Evolutionary conservation across 805 yeast genomes (phyloP).

Genomic region (Candida coleopterorum): DNA sequence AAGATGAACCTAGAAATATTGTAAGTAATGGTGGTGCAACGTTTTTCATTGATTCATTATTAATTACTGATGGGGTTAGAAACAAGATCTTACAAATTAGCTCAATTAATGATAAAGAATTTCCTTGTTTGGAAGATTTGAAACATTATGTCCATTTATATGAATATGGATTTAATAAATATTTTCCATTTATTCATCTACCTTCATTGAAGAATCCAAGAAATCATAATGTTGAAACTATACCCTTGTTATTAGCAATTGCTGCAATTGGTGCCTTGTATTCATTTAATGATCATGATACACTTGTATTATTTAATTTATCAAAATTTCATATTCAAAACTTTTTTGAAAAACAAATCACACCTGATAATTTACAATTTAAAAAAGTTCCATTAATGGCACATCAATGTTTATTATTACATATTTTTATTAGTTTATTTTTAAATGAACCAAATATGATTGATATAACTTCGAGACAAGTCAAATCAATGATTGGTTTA

Average conservation of each 20-base stretch:
- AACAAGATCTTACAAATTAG: constrained; percentile 48
- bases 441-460: constrained; percentile 49
- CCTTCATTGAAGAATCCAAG: constrained; percentile 45
- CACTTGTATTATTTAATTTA: constrained; percentile 64
- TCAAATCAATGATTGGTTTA: constrained; percentile 50
- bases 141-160: constrained; percentile 73
- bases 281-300: constrained; percentile 73
- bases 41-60: constrained; percentile 11
- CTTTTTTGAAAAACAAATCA: constrained; percentile 52
- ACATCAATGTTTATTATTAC: constrained; percentile 52
- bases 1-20: too few species aligned
- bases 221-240: constrained; percentile 40
- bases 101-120: constrained; percentile 51
- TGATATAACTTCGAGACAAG: constrained; percentile 47
- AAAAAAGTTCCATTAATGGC: constrained; percentile 55
- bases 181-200: constrained; percentile 80
- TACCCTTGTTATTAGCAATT: constrained; percentile 73
- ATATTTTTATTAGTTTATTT: constrained; percentile 53
- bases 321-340: constrained; percentile 63
- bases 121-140: constrained; percentile 73
- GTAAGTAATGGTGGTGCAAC: too few species aligned
- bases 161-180: constrained; percentile 72
- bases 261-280: constrained; percentile 88
- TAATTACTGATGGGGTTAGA: constrained; percentile 48
- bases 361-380: constrained; percentile 40